Percentiles rank a stretch among this genome's conserved stretches.
Conservation (phyloP, 2,329 filamentous ascomycete genomes). For the Boeremia lycopersici region DNA sequence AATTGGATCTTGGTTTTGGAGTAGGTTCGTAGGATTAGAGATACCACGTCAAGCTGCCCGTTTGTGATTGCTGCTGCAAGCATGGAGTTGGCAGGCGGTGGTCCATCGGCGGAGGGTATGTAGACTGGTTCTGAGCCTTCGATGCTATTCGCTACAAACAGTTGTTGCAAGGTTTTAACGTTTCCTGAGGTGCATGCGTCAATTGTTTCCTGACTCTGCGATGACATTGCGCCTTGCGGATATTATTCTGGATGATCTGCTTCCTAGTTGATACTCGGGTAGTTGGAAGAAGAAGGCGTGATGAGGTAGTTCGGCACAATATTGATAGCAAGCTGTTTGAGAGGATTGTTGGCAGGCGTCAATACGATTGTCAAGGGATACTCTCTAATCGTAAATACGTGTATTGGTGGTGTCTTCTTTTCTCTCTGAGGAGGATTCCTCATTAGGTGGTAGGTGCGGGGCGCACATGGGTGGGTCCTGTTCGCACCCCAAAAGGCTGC, state of each 20-base stretch:
- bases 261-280: not conserved
- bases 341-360: too few relatives aligned
- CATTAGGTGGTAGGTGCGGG: too few relatives aligned
- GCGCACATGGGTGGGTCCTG: too few relatives aligned
- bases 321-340: too few relatives aligned
- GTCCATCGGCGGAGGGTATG: not conserved
- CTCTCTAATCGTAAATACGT: too few relatives aligned
- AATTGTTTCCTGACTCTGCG: slow-evolving; percentile 1
- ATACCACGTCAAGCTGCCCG: not conserved
- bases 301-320: too few relatives aligned
- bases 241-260: not conserved
- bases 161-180: not conserved
- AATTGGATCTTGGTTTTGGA: slow-evolving; percentile 3
- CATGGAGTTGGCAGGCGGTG: slow-evolving; percentile 1
- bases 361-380: too few relatives aligned
- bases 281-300: not conserved
- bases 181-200: slow-evolving; percentile 1
- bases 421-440: too few relatives aligned
- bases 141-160: not conserved
- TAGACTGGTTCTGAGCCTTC: not conserved
- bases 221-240: not conserved
- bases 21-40: slow-evolving; percentile 8
- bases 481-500: too few relatives aligned
- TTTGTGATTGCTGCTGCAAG: slow-evolving; percentile 4
- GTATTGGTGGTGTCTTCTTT: too few relatives aligned